phyloP scores from a whole-genome alignment of 805 yeast genomes.

The Wickerhamomyces sydowiorum region DNA sequence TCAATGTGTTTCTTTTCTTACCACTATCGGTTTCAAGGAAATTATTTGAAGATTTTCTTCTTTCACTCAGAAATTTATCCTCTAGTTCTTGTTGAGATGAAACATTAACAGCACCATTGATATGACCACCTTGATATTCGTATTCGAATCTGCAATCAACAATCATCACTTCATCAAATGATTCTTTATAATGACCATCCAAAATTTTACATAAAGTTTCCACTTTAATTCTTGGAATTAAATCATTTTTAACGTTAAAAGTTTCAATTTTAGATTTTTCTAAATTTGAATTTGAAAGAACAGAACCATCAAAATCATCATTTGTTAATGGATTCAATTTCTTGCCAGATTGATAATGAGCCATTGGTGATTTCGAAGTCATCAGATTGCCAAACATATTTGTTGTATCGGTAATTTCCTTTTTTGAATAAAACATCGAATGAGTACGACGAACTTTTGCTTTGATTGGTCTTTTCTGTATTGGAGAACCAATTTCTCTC shows the following conservation, averaged over 20 bases:
- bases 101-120: constrained; percentile 73
- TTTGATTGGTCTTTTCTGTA: constrained; percentile 27
- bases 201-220: constrained; percentile 52
- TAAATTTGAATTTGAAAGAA: constrained; percentile 11
- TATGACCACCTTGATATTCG: constrained; percentile 92
- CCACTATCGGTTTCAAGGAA: constrained; percentile 6
- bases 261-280: constrained; percentile 33
- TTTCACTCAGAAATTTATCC: constrained; percentile 35
- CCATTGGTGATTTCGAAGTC: constrained; percentile 13
- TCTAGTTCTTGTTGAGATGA: constrained; percentile 68
- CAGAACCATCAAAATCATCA: constrained; percentile 8
- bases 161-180: constrained; percentile 39
- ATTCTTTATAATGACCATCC: constrained; percentile 44
- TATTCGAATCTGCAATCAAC: constrained; percentile 91
- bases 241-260: constrained; percentile 44
- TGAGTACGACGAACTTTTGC: constrained; percentile 54
- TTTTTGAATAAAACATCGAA: constrained; percentile 61
- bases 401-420: constrained; percentile 36
- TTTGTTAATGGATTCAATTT: not conserved
- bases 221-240: constrained; percentile 64
- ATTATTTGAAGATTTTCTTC: constrained; percentile 4
- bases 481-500: constrained; percentile 33
- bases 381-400: constrained; percentile 23
- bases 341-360: not conserved
- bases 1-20: constrained; percentile 34